Conservation (phyloP, 108 stramenopile genomes). For the Parietichytrium sp. region DNA sequence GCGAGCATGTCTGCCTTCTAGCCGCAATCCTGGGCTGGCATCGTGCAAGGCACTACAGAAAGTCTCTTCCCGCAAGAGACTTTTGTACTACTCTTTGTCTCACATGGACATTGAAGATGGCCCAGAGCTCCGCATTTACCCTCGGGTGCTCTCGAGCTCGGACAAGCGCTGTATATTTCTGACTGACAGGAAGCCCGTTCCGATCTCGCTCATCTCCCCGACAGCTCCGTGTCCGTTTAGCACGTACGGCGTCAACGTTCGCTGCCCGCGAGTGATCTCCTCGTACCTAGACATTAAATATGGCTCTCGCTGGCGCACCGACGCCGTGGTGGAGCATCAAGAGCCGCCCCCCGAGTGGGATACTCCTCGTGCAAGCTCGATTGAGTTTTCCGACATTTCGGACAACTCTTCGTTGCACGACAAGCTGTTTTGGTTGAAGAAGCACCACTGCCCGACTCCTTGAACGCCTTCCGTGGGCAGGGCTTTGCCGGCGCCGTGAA, state of each 20-base stretch:
- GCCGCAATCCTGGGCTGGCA: not conserved
- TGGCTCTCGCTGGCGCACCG: not conserved
- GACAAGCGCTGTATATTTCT: not conserved
- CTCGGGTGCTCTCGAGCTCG: not conserved
- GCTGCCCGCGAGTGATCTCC: not conserved
- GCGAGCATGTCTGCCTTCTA: not conserved
- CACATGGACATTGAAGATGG: not conserved
- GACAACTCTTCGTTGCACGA: too few species aligned
- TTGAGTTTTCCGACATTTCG: too few species aligned
- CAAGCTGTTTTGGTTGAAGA: too few species aligned
- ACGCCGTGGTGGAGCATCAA: too few species aligned
- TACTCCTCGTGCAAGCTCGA: too few species aligned
- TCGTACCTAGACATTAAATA: slow-evolving; percentile 14
- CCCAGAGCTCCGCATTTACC: slow-evolving; percentile 15
- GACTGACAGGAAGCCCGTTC: not conserved
- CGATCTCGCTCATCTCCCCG: not conserved
- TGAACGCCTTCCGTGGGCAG: too few species aligned
- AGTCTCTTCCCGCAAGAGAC: not conserved
- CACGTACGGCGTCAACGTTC: slow-evolving; percentile 6
- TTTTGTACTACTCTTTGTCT: not conserved
- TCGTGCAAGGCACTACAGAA: not conserved
- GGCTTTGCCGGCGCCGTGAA: too few species aligned
- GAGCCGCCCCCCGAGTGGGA: too few species aligned
- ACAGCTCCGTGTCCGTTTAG: not conserved
- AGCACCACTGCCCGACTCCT: too few species aligned